phyloP scores from a whole-genome alignment of 2,329 filamentous ascomycete genomes.

The Pseudogymnoascus sp. region DNA sequence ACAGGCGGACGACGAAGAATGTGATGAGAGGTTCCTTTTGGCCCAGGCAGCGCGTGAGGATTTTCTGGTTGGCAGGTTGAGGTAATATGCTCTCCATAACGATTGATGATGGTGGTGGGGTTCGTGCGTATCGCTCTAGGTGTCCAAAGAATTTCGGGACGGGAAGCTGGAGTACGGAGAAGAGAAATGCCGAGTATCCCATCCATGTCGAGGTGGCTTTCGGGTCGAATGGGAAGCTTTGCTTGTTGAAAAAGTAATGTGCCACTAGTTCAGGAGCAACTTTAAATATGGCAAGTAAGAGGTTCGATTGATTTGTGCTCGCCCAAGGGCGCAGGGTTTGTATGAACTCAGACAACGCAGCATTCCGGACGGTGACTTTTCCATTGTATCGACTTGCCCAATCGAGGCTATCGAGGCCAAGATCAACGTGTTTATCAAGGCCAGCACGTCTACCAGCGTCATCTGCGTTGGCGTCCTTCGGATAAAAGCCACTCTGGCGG shows the following conservation, averaged over 20 bases:
- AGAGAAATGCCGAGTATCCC: constrained; percentile 82
- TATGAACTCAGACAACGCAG: constrained; percentile 68
- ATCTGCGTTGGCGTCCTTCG: constrained; percentile 57
- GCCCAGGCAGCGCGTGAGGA: constrained; percentile 69
- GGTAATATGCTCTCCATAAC: constrained; percentile 83
- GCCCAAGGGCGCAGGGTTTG: constrained; percentile 77
- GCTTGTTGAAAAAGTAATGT: constrained; percentile 76
- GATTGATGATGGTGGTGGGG: constrained; percentile 71
- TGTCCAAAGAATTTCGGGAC: constrained; percentile 68
- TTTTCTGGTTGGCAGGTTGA: constrained; percentile 70
- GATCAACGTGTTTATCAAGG: constrained; percentile 39
- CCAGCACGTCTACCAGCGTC: constrained; percentile 32
- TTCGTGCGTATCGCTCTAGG: constrained; percentile 49
- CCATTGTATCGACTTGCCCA: constrained; percentile 61
- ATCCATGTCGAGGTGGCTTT: constrained; percentile 93
- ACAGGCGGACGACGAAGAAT: constrained; percentile 73
- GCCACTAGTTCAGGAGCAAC: constrained; percentile 79
- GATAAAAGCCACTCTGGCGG: constrained; percentile 76
- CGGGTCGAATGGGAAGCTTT: constrained; percentile 77
- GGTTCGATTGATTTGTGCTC: constrained; percentile 69
- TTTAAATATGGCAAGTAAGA: constrained; percentile 72
- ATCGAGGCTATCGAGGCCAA: constrained; percentile 61
- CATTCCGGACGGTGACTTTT: constrained; percentile 69
- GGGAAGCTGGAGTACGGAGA: constrained; percentile 67
- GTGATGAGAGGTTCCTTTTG: constrained; percentile 71